phyloP scores from a whole-genome alignment of 1,284 basidiomycete genomes.

The Ceratobasidium sp. region DNA sequence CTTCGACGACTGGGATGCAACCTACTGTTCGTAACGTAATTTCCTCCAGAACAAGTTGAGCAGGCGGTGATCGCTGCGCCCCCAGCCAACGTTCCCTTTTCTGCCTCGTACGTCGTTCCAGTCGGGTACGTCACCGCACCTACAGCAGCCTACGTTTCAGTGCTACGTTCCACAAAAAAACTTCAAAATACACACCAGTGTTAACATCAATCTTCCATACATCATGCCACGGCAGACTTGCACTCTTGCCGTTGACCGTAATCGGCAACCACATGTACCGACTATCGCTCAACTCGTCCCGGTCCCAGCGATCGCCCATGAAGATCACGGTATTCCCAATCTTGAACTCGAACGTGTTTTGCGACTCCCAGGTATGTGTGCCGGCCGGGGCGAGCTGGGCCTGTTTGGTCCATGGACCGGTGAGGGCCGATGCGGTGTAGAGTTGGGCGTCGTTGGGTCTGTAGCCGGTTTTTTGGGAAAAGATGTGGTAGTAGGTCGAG shows the following conservation, averaged over 20 bases:
- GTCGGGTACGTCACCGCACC: conserved; percentile 49
- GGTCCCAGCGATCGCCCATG: conserved; percentile 53
- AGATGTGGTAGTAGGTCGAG: conserved; percentile 51
- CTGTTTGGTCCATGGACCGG: conserved; percentile 53
- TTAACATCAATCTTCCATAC: conserved; percentile 53
- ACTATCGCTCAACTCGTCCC: conserved; percentile 31
- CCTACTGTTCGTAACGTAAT: conserved; percentile 33
- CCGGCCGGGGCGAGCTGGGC: conserved; percentile 52
- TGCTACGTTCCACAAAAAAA: neutral
- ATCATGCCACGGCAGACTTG: conserved; percentile 52
- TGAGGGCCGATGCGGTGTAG: conserved; percentile 53
- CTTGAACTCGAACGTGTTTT: conserved; percentile 53
- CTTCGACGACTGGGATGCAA: neutral
- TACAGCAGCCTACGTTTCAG: neutral
- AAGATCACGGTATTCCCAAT: conserved; percentile 52
- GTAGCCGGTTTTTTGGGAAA: conserved; percentile 53
- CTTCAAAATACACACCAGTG: conserved; percentile 47
- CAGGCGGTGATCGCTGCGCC: conserved; percentile 42
- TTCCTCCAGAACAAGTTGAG: conserved; percentile 34
- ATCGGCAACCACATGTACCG: conserved; percentile 55
- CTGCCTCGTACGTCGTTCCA: conserved; percentile 53
- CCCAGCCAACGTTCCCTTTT: conserved; percentile 50
- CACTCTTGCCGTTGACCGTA: conserved; percentile 31
- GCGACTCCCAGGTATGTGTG: conserved; percentile 54
- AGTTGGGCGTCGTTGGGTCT: conserved; percentile 53